Base-by-base conservation (phyloP, 1,139 yeast species). In the Hemisphaericaspora xylofermentans region DNA sequence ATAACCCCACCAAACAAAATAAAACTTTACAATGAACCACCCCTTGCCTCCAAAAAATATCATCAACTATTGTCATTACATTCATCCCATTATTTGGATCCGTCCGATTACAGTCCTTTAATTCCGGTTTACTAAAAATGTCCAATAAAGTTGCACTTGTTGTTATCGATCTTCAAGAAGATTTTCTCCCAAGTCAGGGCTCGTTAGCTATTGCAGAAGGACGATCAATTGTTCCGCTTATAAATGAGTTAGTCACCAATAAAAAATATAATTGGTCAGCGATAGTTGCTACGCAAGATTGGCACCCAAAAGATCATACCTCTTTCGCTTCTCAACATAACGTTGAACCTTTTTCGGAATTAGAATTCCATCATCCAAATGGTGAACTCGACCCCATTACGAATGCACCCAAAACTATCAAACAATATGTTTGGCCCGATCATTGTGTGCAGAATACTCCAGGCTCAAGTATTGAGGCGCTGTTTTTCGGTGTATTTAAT, bases 141-240 rank as follows among this genome's bases (percentile, higher is more conserved):
- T 24, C 36, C 3, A 33, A 33, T 6, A 49, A 43, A 26, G 46
- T 39, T 12, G 95, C 96, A 0, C 64, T 89, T 27, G 64, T 88
- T 0, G 74, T 89, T 0, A 76, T 89, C 21, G 98, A 91, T 54
- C 64, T 89, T 13, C 97, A 91, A 58, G 82, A 85, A 51, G 97
- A 91, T 58, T 91, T 91, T 56, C 67, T 88, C 3, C 89, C 89
- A 2, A 84, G 88, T 1, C 60, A 72, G 22, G 97, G 97, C 0
- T 62, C 94, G 0, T 64, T 91, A 38, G 94, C 94, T 0, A 93
- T 88, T 0, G 54, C 69, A 0, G 68, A 72, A 4, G 96, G 95
- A 1, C 67, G 84, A n/a, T 63, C 65, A 0, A 68, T 88, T 9
- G 71, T 88, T 14, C 68, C 75, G 0, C 60, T 65, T 9, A 71